Evolutionary conservation across 768 basidiomycete species (phyloP).

Genomic region (Royoungia palumana): DNA sequence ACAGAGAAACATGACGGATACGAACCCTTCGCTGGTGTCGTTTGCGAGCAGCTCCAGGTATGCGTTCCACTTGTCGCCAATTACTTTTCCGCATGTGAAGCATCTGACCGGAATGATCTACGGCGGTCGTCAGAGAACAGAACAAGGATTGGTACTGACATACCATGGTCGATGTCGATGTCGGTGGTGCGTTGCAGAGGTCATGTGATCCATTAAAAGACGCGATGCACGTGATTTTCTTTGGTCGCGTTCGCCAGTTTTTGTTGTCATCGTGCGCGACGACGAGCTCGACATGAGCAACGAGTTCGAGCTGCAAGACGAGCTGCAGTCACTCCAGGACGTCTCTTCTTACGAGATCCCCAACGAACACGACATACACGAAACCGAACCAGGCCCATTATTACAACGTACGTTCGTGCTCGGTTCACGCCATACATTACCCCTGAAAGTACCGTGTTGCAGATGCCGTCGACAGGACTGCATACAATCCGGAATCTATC

Average conservation of each 20-base stretch:
- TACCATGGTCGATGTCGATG: too few species aligned
- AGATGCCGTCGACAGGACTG: constrained; percentile 82
- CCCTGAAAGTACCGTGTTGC: constrained; percentile 14
- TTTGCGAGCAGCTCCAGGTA: constrained; percentile 88
- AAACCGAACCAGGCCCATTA: constrained; percentile 51
- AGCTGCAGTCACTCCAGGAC: constrained; percentile 64
- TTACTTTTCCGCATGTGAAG: constrained; percentile 97
- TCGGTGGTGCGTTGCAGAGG: too few species aligned
- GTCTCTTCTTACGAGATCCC: constrained; percentile 60
- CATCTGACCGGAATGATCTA: constrained; percentile 98
- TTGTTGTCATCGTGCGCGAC: constrained; percentile 2
- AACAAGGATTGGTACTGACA: too few species aligned
- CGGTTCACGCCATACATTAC: neutral
- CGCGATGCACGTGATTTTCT: constrained; percentile 25
- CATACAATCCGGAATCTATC: constrained; percentile 72
- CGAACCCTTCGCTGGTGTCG: constrained; percentile 87
- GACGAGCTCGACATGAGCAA: constrained; percentile 32
- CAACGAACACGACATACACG: constrained; percentile 61
- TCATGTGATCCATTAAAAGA: constrained; percentile 6
- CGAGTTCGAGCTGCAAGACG: constrained; percentile 75
- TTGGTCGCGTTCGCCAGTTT: constrained; percentile 10
- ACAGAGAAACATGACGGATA: constrained; percentile 10
- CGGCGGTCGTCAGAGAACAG: too few species aligned
- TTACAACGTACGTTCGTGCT: constrained; percentile 50
- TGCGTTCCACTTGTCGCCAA: constrained; percentile 92